Percentiles rank a stretch among this genome's conserved stretches.
Conservation (phyloP, 2,329 filamentous ascomycete genomes). For the Emergomyces orientalis region DNA sequence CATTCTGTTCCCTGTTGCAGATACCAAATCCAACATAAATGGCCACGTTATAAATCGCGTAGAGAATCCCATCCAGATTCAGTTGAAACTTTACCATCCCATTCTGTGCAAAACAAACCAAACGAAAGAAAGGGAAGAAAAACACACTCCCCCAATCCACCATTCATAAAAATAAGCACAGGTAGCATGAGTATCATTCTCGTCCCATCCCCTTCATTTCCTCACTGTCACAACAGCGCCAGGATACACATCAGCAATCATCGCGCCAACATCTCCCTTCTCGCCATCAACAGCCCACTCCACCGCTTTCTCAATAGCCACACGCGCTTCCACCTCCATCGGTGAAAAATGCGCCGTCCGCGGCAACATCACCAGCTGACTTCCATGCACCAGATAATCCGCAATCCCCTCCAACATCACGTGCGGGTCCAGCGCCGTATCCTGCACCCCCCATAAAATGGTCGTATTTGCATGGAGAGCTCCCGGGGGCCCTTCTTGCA, state of each 20-base stretch:
- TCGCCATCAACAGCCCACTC: constrained; percentile 34
- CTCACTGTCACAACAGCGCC: constrained; percentile 25
- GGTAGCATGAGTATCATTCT: neutral
- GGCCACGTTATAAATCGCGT: neutral
- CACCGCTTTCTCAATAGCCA: constrained; percentile 35
- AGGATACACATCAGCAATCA: constrained; percentile 26
- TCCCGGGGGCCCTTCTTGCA: constrained; percentile 41
- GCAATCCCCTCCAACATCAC: constrained; percentile 45
- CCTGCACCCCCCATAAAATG: constrained; percentile 45
- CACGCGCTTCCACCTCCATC: constrained; percentile 37
- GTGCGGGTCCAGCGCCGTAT: constrained; percentile 42
- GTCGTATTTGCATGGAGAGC: constrained; percentile 45
- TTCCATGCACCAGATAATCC: constrained; percentile 42
- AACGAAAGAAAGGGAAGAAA: neutral
- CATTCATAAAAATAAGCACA: neutral
- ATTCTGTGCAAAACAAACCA: neutral
- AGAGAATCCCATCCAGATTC: neutral
- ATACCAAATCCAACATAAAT: neutral
- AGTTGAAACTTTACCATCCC: neutral
- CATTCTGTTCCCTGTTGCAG: neutral
- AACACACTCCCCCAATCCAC: neutral
- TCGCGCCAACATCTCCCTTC: constrained; percentile 26
- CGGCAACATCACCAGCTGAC: constrained; percentile 43
- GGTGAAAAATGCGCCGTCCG: constrained; percentile 47
- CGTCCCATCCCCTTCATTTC: constrained; percentile 20